Base-by-base conservation (phyloP, 2,329 filamentous ascomycete species). In the Sclerotinia nivalis region DNA sequence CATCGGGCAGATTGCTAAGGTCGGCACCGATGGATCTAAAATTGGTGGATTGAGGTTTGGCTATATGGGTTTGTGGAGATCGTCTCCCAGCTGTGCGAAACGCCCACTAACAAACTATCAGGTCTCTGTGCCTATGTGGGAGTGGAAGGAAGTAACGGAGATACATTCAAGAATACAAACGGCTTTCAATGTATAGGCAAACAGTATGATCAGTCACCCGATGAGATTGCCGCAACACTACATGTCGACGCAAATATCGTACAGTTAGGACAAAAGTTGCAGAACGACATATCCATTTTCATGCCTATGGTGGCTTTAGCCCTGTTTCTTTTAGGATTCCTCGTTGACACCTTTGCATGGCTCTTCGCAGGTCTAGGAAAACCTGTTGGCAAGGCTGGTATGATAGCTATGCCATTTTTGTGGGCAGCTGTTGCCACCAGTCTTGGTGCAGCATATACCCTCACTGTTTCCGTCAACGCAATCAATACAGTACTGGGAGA, bases 131-230 rank as follows among this genome's bases (percentile, higher is more conserved):
- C 66, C 13, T 68, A 37, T 47, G 66, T 68, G 5, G 66, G 66
- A 15, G 59, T 61, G 22, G 43, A 68, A 52, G 66, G 55, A 62
- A 47, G 25, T 13, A 68, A 68, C n/a, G 65, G 65, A 49, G 31
- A 49, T 25, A 68, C 43, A n/a, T 68, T 68, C 55, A 34, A 52
- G 31, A 68, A 68, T 40, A 68, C 66, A 18, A 61, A 61, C 22
- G 66, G 66, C 6, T 68, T 22, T 18, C 55, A 68, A 60, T 68
- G 66, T 28, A 60, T 68, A 49, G 66, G 66, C 40, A 68, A 68
- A 43, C 55, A 43, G 22, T 68, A 68, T 47, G 22, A 20, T 28
- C 55, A 68, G 34, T 45, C 66, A 20, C 28, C 56, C 15, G 56
- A 25, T 18, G 55, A 68, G 28, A 68, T 68, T 25, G 45, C 34